Conservation (phyloP, 768 basidiomycete species). For the Clavulina sp. region DNA sequence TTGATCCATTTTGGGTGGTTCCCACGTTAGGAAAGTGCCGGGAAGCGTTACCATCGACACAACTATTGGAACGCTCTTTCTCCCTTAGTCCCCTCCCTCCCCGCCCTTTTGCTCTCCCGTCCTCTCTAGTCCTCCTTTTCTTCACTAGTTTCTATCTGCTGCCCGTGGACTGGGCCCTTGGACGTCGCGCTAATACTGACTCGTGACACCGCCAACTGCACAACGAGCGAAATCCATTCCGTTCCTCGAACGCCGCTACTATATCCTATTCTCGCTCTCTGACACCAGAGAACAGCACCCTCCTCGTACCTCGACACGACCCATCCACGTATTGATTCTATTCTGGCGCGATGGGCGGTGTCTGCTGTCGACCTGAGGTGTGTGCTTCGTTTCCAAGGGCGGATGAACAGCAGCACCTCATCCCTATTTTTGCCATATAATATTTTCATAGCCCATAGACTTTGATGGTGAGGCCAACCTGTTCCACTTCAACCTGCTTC, state of each 20-base stretch:
- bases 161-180: too few species aligned
- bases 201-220: too few species aligned
- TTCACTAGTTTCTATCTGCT: not conserved
- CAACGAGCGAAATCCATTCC: too few species aligned
- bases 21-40: too few species aligned
- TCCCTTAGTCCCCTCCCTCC: not conserved
- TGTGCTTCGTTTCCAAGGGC: slow-evolving; percentile 6
- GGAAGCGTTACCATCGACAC: too few species aligned
- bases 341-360: slow-evolving; percentile 20
- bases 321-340: too few species aligned
- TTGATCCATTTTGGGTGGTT: too few species aligned
- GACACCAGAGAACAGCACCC: too few species aligned
- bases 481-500: slow-evolving; percentile 91
- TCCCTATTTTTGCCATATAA: not conserved
- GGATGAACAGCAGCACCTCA: not conserved
- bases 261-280: too few species aligned
- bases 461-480: slow-evolving; percentile 77
- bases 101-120: not conserved
- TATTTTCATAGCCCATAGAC: slow-evolving; percentile 46
- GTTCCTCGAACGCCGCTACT: too few species aligned
- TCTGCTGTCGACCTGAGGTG: slow-evolving; percentile 29
- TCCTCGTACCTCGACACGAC: too few species aligned
- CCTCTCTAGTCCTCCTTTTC: not conserved
- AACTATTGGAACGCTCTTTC: not conserved
- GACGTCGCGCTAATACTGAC: too few species aligned